A percentile compares a stretch with the other conserved stretches of the same genome.
Evolutionary conservation across 495 filamentous ascomycete species (phyloP).

Genomic region (Aspergillus egyptiacus): DNA sequence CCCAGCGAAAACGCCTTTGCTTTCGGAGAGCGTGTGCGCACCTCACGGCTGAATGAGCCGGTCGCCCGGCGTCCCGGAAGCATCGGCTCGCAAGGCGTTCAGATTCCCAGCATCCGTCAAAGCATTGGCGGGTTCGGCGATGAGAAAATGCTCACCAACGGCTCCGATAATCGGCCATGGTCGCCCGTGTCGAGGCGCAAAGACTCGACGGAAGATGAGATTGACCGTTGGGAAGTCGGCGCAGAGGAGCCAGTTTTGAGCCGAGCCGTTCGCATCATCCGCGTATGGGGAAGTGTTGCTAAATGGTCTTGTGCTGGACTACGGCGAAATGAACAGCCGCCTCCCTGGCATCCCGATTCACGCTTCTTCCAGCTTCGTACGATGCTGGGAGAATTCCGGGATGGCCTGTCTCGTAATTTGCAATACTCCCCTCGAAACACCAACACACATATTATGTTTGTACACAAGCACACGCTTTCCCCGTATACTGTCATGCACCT

Average conservation of each 20-base stretch:
- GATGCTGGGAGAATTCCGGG: constrained; percentile 61
- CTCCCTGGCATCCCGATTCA: constrained; percentile 60
- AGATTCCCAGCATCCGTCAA: constrained; percentile 44
- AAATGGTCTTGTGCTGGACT: constrained; percentile 72
- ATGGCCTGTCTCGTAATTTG: constrained; percentile 60
- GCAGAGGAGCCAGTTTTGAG: constrained; percentile 65
- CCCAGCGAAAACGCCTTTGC: constrained; percentile 47
- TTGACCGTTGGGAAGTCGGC: constrained; percentile 52
- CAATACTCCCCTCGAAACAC: constrained; percentile 69
- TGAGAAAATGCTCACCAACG: constrained; percentile 33
- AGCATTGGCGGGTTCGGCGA: constrained; percentile 37
- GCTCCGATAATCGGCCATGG: constrained; percentile 35
- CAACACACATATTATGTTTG: constrained; percentile 74
- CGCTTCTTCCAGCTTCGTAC: constrained; percentile 54
- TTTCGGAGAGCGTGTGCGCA: constrained; percentile 44
- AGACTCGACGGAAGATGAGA: constrained; percentile 62
- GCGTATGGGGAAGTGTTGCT: constrained; percentile 72
- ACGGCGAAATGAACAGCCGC: constrained; percentile 49
- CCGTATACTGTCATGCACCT: constrained; percentile 74
- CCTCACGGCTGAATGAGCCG: constrained; percentile 38
- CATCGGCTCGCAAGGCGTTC: constrained; percentile 39
- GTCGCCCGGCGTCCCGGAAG: constrained; percentile 35
- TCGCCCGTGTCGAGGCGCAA: constrained; percentile 50
- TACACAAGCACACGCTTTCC: constrained; percentile 61
- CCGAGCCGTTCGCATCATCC: constrained; percentile 69